A percentile compares a stretch with the other conserved stretches of the same genome.
These are phyloP conservation scores for Talaromyces sp. DNA, from an alignment of 2,329 filamentous ascomycete species.

Conservation along the genomic window DNA sequence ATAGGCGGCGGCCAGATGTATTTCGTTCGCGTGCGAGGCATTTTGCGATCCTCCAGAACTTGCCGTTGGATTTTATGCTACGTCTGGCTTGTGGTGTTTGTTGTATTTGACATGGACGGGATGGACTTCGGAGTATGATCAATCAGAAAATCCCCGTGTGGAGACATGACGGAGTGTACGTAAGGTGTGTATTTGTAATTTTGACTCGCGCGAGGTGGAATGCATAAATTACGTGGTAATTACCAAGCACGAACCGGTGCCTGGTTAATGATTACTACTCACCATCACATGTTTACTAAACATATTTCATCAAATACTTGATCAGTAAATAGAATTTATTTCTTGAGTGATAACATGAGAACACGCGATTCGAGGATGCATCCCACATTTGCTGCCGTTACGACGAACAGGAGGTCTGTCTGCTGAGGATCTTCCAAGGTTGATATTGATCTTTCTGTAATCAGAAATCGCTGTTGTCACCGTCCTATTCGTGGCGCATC, in stretches of 20 bases:
- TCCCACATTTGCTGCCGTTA: background rate
- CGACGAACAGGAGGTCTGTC: background rate
- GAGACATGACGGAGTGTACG: slow-evolving; percentile 5
- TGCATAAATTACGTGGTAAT: background rate
- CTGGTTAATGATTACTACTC: background rate
- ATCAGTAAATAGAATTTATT: background rate
- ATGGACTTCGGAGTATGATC: background rate
- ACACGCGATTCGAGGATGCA: background rate
- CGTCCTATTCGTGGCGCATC: background rate
- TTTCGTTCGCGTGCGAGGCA: slow-evolving; percentile 22
- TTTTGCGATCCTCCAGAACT: background rate
- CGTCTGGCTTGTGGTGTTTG: background rate
- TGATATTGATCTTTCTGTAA: background rate
- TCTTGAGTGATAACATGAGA: background rate
- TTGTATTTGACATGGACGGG: background rate
- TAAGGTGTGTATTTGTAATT: slow-evolving; percentile 4
- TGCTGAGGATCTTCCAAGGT: background rate
- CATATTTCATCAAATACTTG: background rate
- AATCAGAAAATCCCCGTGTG: slow-evolving; percentile 1
- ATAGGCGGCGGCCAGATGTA: slow-evolving; percentile 22
- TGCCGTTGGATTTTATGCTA: background rate
- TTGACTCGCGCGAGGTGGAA: background rate
- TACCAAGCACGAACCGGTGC: background rate
- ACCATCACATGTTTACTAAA: background rate
- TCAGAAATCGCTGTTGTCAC: background rate